Base-by-base conservation (phyloP, 495 filamentous ascomycete species). In the Annulohypoxylon nitens region DNA sequence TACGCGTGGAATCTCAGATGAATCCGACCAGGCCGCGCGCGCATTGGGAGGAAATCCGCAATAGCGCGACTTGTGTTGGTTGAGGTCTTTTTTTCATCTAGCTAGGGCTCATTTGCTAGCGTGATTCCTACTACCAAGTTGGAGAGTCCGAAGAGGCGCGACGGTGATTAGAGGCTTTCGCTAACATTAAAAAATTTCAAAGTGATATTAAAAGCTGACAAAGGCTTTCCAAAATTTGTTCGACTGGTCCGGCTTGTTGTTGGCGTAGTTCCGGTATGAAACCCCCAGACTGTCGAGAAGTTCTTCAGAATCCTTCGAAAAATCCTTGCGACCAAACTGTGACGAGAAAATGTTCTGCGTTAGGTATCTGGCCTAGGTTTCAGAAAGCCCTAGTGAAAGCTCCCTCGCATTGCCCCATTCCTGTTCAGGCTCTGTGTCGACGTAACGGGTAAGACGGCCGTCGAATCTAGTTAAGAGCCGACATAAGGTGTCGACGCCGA, bases 201-300 rank as follows among this genome's bases (percentile, higher is more conserved):
- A 1, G 30, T 55, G 34, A 43, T 57, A 58, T 64, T 48, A 41
- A 61, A 55, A 67, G 63, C 64, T 64, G 57, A 66, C 62, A 47
- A 69, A 61, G 30, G 25, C 25, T 25, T 45, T 62, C 14, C n/a
- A 16, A 61, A 47, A 14, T n/a, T 16, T 47, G 5, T 8, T 47
- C 43, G 16, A 47, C 34, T 9, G 12, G 7, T 25, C 64, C 59
- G 70, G 60, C 60, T 68, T 12, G 45, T 69, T 69, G 59, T 20
- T 64, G 61, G 43, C 41, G 25, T 26, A 18, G 48, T 50, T 67
- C 63, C 58, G 69, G 69, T 67, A 34, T 54, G 62, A 61, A 62
- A 63, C 67, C 71, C 71, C 67, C 62, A 60, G 67, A 70, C 61
- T 66, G 48, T 63, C 71, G 71, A 67, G 67, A 68, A 51, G 26